Conservation (phyloP, 805 yeast genomes). For the Kodamaea nitidulidarum region DNA sequence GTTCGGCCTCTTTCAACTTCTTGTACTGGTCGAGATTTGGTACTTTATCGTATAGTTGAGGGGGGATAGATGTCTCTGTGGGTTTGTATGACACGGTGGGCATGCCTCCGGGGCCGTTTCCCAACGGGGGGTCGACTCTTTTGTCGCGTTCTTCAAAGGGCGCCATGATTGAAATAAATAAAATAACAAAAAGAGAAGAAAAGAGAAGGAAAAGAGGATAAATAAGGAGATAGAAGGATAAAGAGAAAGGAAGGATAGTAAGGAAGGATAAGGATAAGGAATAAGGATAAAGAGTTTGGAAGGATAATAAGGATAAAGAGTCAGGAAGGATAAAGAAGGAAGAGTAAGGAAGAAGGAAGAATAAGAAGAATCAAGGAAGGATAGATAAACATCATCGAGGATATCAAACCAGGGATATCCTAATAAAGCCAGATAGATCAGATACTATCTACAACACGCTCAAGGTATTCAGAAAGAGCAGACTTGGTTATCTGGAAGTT, state of each 20-base stretch:
- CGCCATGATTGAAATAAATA: constrained; percentile 9
- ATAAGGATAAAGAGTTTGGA: too few species aligned
- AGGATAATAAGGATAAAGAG: too few species aligned
- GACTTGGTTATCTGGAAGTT: too few species aligned
- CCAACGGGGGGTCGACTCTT: constrained; percentile 13
- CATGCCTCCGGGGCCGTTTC: constrained; percentile 30
- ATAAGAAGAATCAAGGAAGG: too few species aligned
- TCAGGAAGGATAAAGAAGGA: too few species aligned
- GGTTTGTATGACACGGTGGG: constrained; percentile 42
- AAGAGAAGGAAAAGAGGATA: background rate
- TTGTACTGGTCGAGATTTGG: constrained; percentile 75
- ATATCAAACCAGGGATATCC: too few species aligned
- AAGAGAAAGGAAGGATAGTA: background rate
- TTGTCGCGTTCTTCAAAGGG: constrained; percentile 21
- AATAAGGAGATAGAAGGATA: background rate
- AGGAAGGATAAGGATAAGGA: too few species aligned
- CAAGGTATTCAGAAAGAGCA: too few species aligned
- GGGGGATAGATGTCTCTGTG: constrained; percentile 38
- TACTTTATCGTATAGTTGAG: constrained; percentile 36
- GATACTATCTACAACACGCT: too few species aligned
- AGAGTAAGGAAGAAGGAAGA: too few species aligned
- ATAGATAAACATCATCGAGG: too few species aligned
- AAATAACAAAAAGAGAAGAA: background rate
- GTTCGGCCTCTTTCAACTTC: constrained; percentile 75
- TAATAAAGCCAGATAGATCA: too few species aligned